These are phyloP conservation scores for Zymoseptoria pseudotritici DNA, from an alignment of 2,329 filamentous ascomycete species.

Conservation along the genomic window DNA sequence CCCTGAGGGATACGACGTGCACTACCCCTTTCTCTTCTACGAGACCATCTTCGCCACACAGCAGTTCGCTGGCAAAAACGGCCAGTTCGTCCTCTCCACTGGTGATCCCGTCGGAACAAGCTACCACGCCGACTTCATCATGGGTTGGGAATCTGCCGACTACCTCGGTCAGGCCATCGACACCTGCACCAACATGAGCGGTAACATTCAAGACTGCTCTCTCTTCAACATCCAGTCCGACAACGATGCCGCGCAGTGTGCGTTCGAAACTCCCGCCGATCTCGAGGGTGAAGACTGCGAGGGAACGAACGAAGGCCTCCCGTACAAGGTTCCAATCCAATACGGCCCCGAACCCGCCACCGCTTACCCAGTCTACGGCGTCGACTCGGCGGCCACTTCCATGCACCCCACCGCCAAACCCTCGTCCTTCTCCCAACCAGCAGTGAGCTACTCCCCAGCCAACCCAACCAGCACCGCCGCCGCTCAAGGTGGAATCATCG, in stretches of 20 bases:
- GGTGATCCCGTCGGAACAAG: slow-evolving; percentile 68
- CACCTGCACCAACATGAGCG: slow-evolving; percentile 64
- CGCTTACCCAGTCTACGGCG: slow-evolving; percentile 25
- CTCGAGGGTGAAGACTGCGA: slow-evolving; percentile 54
- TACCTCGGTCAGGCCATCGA: slow-evolving; percentile 67
- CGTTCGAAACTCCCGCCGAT: slow-evolving; percentile 49
- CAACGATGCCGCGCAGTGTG: slow-evolving; percentile 50
- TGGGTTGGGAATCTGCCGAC: slow-evolving; percentile 59
- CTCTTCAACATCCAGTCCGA: slow-evolving; percentile 64
- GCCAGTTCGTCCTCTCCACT: slow-evolving; percentile 68
- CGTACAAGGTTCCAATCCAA: slow-evolving; percentile 54
- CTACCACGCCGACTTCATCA: slow-evolving; percentile 73
- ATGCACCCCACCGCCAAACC: slow-evolving; percentile 10
- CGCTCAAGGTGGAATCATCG: slow-evolving; percentile 20
- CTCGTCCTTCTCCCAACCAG: slow-evolving; percentile 10
- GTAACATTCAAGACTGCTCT: slow-evolving; percentile 64
- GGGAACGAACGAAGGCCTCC: slow-evolving; percentile 53
- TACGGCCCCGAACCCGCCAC: slow-evolving; percentile 38
- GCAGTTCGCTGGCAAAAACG: slow-evolving; percentile 53
- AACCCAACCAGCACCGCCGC: slow-evolving; percentile 18
- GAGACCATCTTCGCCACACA: slow-evolving; percentile 78
- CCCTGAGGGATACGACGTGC: slow-evolving; percentile 59
- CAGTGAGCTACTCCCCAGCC: slow-evolving; percentile 19
- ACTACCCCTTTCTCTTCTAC: slow-evolving; percentile 69
- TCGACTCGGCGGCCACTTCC: slow-evolving; percentile 12